Evolutionary conservation across 1,139 yeast genomes (phyloP), one percentile per base, ranked within the genome.

Genomic region (Hemisphaericaspora subhashii): DNA sequence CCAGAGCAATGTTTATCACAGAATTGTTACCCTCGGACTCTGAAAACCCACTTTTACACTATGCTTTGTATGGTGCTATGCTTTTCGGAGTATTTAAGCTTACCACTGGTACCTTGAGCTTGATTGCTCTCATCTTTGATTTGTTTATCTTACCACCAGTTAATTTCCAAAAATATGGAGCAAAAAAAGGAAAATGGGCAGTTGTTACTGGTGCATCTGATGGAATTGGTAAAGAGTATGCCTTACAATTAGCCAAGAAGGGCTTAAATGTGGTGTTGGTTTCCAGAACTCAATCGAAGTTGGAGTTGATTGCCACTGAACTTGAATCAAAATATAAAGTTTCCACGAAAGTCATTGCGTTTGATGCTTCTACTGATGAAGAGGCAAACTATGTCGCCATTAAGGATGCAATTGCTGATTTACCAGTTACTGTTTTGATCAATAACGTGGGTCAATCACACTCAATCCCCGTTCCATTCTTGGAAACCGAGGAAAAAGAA

Each of bases 391-490:
- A 86, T 58, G 63, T 56, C 26, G 55, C 62, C 12, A 39, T 50
- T 29, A 60, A 61, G n/a, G 64, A 71, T 18, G 61, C 79, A 31
- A 69, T 84, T 37, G 57, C 65, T 7, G 74, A 64, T 8, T 58
- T 81, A 37, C 80, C 81, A 37, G 81, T 92, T 18, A 77, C 92
- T 11, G 77, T 89, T 6, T 74, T 92, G 58, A 68, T 92, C 55
- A 92, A 94, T 69, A 92, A 92, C 54, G 98, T 92, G 41, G 99
- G 99, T 25, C 86, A 81, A 61, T 86, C 96, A 11, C 98, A 92
- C 64, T 81, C 90, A 23, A 88, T 92, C 47, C 98, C 99, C 2
- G 96, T 88, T 22, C 92, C 98, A 38, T 92, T 92, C 62, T 62
- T 77, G 53, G 95, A 88, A 58, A 90, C 97, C 15, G 69, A 75